Evolutionary conservation across 352 stramenopile genomes (phyloP), one percentile per base, ranked within the genome.

Genomic region (Phytophthora hibernalis): DNA sequence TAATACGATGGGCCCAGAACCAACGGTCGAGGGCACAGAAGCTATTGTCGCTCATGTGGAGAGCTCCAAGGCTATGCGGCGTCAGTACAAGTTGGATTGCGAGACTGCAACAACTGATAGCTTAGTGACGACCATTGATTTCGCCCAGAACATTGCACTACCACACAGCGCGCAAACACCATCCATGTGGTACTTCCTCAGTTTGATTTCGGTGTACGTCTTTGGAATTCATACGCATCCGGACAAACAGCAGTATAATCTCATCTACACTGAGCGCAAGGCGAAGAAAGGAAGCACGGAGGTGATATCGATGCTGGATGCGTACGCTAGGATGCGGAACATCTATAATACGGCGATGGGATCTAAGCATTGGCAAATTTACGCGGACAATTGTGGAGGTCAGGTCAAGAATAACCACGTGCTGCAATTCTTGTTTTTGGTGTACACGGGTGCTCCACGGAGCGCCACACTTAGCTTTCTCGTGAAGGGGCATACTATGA

Each of bases 181-280:
- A 12, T 65, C 54, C 0, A 43, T 59, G n/a, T 72, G 55, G 55
- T 72, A 72, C 37, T 63, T 63, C 21, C 26, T 66, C 3, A 62
- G 48, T 15, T 9, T 60, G 0, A 62, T 65, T 12, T 62, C 43
- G 2, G 50, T 72, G 6, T 59, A 30, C 3, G 49, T 62, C 22
- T 66, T 58, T 48, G 55, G 50, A 22, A 72, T 66, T 10, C 51
- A 65, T 35, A 40, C 24, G 12, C 26, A 45, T 15, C 35, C 43
- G 3, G 42, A 48, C 30, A 38, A 38, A 15, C 22, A 47, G 21
- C 50, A 42, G 12, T 42, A 16, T 3, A 42, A 42, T 42, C 9
- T 42, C 3, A 42, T 42, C 13, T 42, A 42, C 35, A 4, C 30
- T 37, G 30, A 37, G 30, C 30, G 30, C 6, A 37, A 37, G 11